A percentile compares a stretch with the other conserved stretches of the same genome.
Evolutionary conservation across 2,329 filamentous ascomycete species (phyloP).

Genomic region (Tolypocladium endophyticum): DNA sequence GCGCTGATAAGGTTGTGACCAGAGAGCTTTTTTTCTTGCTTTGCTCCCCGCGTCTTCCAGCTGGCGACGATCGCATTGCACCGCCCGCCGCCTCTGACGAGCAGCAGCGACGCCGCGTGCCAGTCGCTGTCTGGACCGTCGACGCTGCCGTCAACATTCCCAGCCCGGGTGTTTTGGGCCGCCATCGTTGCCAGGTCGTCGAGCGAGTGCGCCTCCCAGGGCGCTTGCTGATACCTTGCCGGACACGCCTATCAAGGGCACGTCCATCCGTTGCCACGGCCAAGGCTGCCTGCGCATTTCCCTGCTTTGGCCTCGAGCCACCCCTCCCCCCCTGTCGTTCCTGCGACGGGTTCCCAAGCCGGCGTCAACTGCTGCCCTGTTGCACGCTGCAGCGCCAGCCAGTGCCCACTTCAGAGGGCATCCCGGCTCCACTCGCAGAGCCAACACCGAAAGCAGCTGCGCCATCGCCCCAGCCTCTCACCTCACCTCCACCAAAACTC

Average conservation of each 20-base stretch:
- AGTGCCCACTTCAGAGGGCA: neutral
- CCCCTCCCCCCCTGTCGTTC: constrained; percentile 3
- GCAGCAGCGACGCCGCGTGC: neutral
- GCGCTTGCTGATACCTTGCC: neutral
- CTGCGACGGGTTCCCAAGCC: constrained; percentile 3
- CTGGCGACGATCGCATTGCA: neutral
- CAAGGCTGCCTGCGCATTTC: neutral
- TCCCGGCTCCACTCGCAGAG: neutral
- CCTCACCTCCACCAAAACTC: constrained; percentile 8
- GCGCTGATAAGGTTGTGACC: neutral
- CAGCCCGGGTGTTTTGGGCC: neutral
- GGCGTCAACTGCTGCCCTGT: neutral
- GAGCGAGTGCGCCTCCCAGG: neutral
- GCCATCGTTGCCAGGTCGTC: neutral
- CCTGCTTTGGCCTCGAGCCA: neutral
- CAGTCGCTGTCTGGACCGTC: neutral
- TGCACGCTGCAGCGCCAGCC: neutral
- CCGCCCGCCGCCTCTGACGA: neutral
- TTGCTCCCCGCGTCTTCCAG: neutral
- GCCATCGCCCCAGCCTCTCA: neutral
- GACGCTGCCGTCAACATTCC: neutral
- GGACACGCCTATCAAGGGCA: neutral
- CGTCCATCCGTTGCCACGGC: neutral
- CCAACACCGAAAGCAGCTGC: neutral
- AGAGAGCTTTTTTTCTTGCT: neutral